Conservation (phyloP, 2,329 filamentous ascomycete species). For the Colletotrichum graminicola region DNA sequence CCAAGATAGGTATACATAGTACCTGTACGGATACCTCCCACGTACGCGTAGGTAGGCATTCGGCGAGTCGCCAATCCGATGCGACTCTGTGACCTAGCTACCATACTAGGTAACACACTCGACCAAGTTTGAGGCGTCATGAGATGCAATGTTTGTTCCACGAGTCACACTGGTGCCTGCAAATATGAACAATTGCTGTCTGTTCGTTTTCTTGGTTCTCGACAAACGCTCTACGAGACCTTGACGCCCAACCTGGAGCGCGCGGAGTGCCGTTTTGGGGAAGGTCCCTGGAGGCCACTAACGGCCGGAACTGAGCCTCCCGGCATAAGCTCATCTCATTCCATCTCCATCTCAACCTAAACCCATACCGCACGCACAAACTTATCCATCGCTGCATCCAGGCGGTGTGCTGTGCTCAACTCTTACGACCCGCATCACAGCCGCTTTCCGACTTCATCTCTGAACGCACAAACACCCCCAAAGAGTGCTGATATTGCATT, state of each 20-base stretch:
- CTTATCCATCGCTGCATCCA: neutral
- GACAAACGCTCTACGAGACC: neutral
- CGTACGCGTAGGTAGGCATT: no score
- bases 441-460: neutral
- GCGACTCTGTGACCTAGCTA: neutral
- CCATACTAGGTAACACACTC: neutral
- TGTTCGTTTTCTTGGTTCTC: neutral
- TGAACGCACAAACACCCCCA: neutral
- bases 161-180: neutral
- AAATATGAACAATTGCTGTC: neutral
- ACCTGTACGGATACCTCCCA: no score
- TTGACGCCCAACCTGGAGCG: neutral
- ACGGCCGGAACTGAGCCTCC: conserved; percentile 37
- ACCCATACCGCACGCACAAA: conserved; percentile 10
- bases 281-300: conserved; percentile 20
- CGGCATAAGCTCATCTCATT: conserved; percentile 39
- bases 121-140: neutral
- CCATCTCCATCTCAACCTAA: conserved; percentile 15
- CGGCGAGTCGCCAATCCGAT: no score
- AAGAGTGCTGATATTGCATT: neutral
- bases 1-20: no score
- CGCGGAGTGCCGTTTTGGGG: neutral
- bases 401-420: conserved; percentile 27
- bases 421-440: conserved; percentile 4
- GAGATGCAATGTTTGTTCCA: neutral